These are phyloP conservation scores for Candida pseudoviswanathii DNA, from an alignment of 1,139 yeast species.

Conservation along the genomic window DNA sequence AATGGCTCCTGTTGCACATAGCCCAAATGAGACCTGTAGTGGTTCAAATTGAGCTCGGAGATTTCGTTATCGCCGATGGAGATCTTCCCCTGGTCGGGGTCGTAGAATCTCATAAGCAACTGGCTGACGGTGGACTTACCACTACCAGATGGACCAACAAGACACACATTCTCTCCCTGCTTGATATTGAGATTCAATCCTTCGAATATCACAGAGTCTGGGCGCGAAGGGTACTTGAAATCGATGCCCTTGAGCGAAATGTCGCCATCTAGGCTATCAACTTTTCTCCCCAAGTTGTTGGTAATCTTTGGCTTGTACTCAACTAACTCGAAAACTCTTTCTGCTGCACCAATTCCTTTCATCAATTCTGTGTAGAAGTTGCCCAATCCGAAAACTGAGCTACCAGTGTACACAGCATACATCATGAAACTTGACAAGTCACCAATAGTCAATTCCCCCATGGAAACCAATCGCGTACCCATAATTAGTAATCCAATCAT, in stretches of 20 bases:
- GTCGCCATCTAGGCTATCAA: constrained; percentile 34
- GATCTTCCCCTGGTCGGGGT: constrained; percentile 68
- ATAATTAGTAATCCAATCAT: constrained; percentile 74
- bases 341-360: constrained; percentile 98
- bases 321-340: constrained; percentile 83
- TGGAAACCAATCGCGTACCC: constrained; percentile 77
- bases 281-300: constrained; percentile 59
- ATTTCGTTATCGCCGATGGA: constrained; percentile 72
- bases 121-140: constrained; percentile 93
- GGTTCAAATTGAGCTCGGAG: constrained; percentile 67
- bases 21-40: constrained; percentile 73
- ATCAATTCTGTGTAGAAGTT: constrained; percentile 89
- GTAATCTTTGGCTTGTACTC: constrained; percentile 74
- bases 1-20: constrained; percentile 95
- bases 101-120: constrained; percentile 76
- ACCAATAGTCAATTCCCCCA: constrained; percentile 77
- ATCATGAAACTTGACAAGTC: constrained; percentile 91
- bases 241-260: constrained; percentile 67
- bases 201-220: constrained; percentile 67
- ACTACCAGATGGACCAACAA: constrained; percentile 95
- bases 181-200: constrained; percentile 66
- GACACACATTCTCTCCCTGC: constrained; percentile 86
- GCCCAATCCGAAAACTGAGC: constrained; percentile 86
- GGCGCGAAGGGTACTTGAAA: constrained; percentile 87
- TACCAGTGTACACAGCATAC: constrained; percentile 91